Percentiles rank a stretch among this genome's conserved stretches.
These are phyloP conservation scores for Talaromyces sp. DNA, from an alignment of 2,329 filamentous ascomycete genomes.

Conservation along the genomic window DNA sequence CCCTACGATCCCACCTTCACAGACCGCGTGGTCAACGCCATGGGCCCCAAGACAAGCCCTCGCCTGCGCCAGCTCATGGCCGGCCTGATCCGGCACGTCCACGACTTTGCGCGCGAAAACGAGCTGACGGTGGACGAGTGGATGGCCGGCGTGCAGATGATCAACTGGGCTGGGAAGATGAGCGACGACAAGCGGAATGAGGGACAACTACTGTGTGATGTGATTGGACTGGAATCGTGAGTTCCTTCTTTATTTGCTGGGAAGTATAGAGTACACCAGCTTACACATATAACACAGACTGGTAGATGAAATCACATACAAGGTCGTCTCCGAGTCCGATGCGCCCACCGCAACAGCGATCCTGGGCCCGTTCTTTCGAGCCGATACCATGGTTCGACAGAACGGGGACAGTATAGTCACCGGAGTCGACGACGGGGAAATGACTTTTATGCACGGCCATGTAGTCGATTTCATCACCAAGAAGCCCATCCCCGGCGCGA, in stretches of 20 bases:
- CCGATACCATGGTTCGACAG: slow-evolving; percentile 62
- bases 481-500: slow-evolving; percentile 58
- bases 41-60: slow-evolving; percentile 63
- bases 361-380: slow-evolving; percentile 78
- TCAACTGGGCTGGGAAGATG: slow-evolving; percentile 60
- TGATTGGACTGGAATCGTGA: slow-evolving; percentile 54
- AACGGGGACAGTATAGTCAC: slow-evolving; percentile 62
- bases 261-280: neutral
- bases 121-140: slow-evolving; percentile 55
- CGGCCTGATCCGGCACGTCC: slow-evolving; percentile 49
- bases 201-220: slow-evolving; percentile 54
- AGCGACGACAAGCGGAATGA: slow-evolving; percentile 58
- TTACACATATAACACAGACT: slow-evolving; percentile 34
- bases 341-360: slow-evolving; percentile 69
- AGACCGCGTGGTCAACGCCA: slow-evolving; percentile 66
- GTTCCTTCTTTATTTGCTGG: slow-evolving; percentile 11
- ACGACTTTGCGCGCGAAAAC: slow-evolving; percentile 55
- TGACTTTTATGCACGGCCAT: slow-evolving; percentile 60
- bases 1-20: slow-evolving; percentile 48
- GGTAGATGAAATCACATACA: slow-evolving; percentile 76
- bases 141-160: slow-evolving; percentile 50
- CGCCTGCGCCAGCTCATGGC: slow-evolving; percentile 59
- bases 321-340: slow-evolving; percentile 47
- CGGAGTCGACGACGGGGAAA: slow-evolving; percentile 44
- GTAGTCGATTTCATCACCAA: slow-evolving; percentile 55